phyloP scores from a whole-genome alignment of 176 grass and related monocot genomes.

The Oryza longistaminata region DNA sequence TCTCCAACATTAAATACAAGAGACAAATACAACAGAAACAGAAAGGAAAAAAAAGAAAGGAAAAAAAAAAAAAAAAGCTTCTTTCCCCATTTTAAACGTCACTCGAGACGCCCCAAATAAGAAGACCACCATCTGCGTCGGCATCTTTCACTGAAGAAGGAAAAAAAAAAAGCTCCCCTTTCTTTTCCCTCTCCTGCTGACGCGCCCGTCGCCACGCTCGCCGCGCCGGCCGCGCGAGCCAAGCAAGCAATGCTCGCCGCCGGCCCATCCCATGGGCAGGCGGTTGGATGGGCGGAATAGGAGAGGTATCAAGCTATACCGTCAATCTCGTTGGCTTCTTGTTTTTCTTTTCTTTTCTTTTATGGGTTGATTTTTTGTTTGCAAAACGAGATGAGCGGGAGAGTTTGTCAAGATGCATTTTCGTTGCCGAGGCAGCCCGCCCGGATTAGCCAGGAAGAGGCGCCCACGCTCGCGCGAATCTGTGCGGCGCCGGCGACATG shows the following conservation, averaged over 20 bases:
- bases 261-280: constrained; percentile 44
- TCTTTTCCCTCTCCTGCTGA: not conserved
- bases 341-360: not conserved
- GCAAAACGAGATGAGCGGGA: not conserved
- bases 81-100: not conserved
- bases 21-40: not conserved
- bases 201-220: not conserved
- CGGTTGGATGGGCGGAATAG: constrained; percentile 16
- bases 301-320: constrained; percentile 24
- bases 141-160: not conserved
- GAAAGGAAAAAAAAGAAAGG: too few relatives aligned
- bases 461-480: constrained; percentile 32
- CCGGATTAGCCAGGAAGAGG: constrained; percentile 39
- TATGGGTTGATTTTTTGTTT: constrained; percentile 15
- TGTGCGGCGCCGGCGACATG: not conserved
- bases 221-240: not conserved
- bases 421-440: constrained; percentile 38
- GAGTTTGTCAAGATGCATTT: constrained; percentile 51
- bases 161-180: not conserved
- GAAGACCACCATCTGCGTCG: not conserved
- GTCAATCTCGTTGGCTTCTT: not conserved
- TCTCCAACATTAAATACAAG: not conserved
- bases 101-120: not conserved
- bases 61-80: not conserved
- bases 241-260: not conserved